Evolutionary conservation across 352 stramenopile species (phyloP).

Genomic region (Phytophthora boehmeriae): DNA sequence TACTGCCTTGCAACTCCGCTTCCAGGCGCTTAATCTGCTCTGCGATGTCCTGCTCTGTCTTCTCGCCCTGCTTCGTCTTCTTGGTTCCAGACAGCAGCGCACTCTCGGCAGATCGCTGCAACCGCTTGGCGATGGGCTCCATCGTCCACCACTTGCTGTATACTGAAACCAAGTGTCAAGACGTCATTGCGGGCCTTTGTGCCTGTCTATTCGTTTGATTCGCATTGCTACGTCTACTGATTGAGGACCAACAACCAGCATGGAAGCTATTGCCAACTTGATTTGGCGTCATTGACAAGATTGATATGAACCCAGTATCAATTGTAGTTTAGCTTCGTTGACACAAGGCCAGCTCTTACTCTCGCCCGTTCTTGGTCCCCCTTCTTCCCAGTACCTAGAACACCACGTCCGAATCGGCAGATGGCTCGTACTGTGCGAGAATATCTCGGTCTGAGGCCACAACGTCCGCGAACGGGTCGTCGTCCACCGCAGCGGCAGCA

Average conservation of each 20-base stretch:
- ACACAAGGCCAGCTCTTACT: conserved; percentile 9
- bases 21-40: conserved; percentile 75
- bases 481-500: conserved; percentile 29
- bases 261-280: no score
- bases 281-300: no score
- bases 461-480: conserved; percentile 77
- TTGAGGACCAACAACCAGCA: no score
- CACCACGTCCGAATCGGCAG: conserved; percentile 78
- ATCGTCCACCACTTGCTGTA: conserved; percentile 30
- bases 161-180: no score
- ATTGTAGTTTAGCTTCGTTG: conserved; percentile 29
- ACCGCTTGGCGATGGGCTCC: conserved; percentile 84
- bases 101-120: conserved; percentile 78
- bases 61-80: conserved; percentile 26
- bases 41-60: conserved; percentile 58
- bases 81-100: conserved; percentile 36
- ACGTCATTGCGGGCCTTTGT: no score
- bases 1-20: conserved; percentile 57
- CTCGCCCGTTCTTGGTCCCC: not conserved
- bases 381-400: conserved; percentile 50
- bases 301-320: no score
- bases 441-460: conserved; percentile 79
- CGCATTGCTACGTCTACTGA: no score
- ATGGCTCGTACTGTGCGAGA: conserved; percentile 77
- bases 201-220: no score